A percentile compares a stretch with the other conserved stretches of the same genome.
Conservation (phyloP, 768 basidiomycete species). For the Glaciozyma martinii region DNA sequence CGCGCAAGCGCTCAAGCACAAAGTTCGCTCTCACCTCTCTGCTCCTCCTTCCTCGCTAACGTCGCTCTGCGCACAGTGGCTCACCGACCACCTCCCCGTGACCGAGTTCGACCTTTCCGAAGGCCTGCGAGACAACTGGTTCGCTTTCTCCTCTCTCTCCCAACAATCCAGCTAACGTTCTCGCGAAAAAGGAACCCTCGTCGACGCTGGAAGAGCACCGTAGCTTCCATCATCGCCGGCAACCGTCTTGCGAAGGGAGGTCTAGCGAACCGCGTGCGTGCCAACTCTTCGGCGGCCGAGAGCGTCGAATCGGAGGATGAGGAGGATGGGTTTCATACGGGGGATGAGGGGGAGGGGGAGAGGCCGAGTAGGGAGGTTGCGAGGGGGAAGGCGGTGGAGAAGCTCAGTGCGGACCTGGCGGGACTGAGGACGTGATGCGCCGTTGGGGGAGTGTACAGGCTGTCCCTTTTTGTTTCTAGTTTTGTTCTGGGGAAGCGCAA, state of each 20-base stretch:
- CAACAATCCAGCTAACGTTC: background rate
- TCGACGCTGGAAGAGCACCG: constrained; percentile 59
- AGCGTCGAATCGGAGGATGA: background rate
- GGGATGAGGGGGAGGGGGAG: background rate
- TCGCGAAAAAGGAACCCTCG: background rate
- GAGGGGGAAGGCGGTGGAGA: too few species aligned
- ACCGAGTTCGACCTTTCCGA: constrained; percentile 63
- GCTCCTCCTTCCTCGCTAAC: background rate
- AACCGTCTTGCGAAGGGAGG: constrained; percentile 14
- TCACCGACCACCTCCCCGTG: constrained; percentile 53
- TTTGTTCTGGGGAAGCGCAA: background rate
- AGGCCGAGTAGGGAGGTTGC: too few species aligned
- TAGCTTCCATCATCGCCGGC: constrained; percentile 44
- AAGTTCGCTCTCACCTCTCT: background rate
- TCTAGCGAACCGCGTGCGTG: background rate
- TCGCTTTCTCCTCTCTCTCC: background rate
- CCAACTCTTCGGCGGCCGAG: background rate
- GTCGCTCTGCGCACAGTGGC: constrained; percentile 2
- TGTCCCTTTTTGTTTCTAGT: background rate
- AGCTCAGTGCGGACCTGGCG: background rate
- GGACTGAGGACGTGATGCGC: too few species aligned
- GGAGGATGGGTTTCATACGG: background rate
- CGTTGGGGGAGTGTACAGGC: background rate
- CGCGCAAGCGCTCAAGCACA: constrained; percentile 47
- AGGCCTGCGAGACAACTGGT: constrained; percentile 72